Base-by-base conservation (phyloP, 768 basidiomycete species). In the Phanerodontia chrysosporium region DNA sequence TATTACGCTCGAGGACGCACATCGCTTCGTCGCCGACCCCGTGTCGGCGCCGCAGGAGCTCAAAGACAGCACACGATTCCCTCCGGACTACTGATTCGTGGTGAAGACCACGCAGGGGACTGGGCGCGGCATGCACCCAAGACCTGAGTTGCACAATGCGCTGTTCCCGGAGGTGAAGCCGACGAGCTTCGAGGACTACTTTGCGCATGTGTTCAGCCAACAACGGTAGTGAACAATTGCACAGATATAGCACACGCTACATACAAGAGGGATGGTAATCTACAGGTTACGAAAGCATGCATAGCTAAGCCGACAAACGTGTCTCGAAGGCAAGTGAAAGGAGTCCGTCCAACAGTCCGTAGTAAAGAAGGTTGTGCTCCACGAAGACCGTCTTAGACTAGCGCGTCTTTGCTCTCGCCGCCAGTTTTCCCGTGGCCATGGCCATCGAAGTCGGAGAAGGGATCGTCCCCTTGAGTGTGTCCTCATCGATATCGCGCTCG, bases 401-500 rank as follows among this genome's bases (percentile, higher is more conserved):
- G 30, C 29, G 39, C n/a, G 30, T 54, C 61, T 22, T 36, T n/a
- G 24, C 55, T 62, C 51, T 59, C 60, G 27, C 51, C 46, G 27
- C 51, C 46, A 51, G 39, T 32, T 62, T 58, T 60, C 28, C 58
- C 52, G 57, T 61, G 39, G 29, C 64, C 68, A 36, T 70, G 68
- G 5, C 63, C 69, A 35, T 80, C 79, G 45, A 76, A 81, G 64
- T 84, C 81, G 49, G 78, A 70, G 57, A 86, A 86, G n/a, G 84
- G 83, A 59, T 85, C 80, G 36, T 81, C 76, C 75, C 75, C 56
- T 71, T 72, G 24, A 59, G 59, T 30, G 69, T 69, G 48, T 56
- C 62, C 39, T 65, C 64, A 2, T 64, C 63, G 61, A 76, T 75
- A 36, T 59, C 64, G 39, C 64, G 61, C 55, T 55, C 65, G 22